phyloP scores from a whole-genome alignment of 352 stramenopile species.

The Phytophthora macrochlamydospora region DNA sequence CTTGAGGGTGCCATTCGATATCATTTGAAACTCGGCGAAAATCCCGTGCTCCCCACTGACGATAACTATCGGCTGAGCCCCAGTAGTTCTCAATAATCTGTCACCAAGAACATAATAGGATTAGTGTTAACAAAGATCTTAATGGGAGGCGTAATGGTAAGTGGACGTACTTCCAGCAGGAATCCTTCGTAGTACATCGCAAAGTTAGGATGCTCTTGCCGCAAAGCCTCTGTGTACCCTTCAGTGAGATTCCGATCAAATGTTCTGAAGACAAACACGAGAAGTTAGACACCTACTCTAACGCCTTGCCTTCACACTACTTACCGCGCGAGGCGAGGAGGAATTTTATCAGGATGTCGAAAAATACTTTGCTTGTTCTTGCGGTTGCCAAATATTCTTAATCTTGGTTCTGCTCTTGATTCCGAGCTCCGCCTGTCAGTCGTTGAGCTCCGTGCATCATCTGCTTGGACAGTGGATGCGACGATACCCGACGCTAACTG shows the following conservation, averaged over 20 bases:
- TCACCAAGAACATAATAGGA: too few relatives aligned
- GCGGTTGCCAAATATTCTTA: conserved; percentile 55
- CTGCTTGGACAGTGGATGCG: conserved; percentile 63
- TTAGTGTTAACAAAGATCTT: too few relatives aligned
- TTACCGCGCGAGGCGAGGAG: conserved; percentile 55
- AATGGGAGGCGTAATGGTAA: too few relatives aligned
- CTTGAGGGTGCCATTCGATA: conserved; percentile 22
- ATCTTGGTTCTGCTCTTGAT: conserved; percentile 52
- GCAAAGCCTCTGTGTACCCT: conserved; percentile 58
- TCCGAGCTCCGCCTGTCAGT: conserved; percentile 43
- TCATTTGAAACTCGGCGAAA: conserved; percentile 49
- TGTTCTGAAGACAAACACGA: conserved; percentile 39
- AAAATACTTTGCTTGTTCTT: conserved; percentile 69
- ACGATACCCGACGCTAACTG: conserved; percentile 82
- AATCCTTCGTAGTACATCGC: conserved; percentile 68
- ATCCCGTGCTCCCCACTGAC: conserved; percentile 60
- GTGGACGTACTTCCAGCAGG: conserved; percentile 29
- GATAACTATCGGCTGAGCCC: conserved; percentile 63
- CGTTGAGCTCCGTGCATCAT: conserved; percentile 38
- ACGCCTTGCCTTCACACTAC: neutral
- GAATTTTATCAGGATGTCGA: conserved; percentile 59
- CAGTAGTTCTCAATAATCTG: conserved; percentile 64
- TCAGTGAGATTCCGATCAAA: conserved; percentile 74
- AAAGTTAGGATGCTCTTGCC: conserved; percentile 61
- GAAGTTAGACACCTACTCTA: conserved; percentile 5